A percentile compares a stretch with the other conserved stretches of the same genome.
These are phyloP conservation scores for Trypanosoma boissoni DNA, from an alignment of 208 protist species.

Conservation along the genomic window DNA sequence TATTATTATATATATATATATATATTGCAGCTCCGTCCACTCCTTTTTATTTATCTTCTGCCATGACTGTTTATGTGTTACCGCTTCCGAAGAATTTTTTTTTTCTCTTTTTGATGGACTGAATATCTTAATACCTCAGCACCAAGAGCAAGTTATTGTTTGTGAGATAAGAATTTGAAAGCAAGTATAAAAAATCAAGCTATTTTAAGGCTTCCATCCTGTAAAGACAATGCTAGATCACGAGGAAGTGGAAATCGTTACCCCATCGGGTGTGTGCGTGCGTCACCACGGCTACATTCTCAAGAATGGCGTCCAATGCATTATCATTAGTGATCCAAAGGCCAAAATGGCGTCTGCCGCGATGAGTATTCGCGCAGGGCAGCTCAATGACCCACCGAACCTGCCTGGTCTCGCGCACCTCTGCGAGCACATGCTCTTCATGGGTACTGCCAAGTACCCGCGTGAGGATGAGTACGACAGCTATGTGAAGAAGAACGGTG, in stretches of 20 bases:
- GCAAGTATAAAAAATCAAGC: too few species aligned
- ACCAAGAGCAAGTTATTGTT: too few species aligned
- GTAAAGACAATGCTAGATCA: conserved; percentile 13
- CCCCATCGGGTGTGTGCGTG: conserved; percentile 37
- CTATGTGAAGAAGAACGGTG: conserved; percentile 71
- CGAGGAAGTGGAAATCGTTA: conserved; percentile 37
- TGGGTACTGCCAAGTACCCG: conserved; percentile 92
- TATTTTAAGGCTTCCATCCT: too few species aligned
- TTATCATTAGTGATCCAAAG: conserved; percentile 69
- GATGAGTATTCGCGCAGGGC: conserved; percentile 74
- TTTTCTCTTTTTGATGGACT: too few species aligned
- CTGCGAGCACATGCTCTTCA: conserved; percentile 95
- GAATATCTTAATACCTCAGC: too few species aligned
- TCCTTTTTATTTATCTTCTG: too few species aligned
- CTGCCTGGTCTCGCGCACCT: conserved; percentile 90
- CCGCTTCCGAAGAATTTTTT: too few species aligned
- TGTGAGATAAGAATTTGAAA: too few species aligned
- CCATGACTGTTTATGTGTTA: too few species aligned
- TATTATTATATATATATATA: too few species aligned
- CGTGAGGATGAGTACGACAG: conserved; percentile 82
- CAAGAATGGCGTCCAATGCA: conserved; percentile 67
- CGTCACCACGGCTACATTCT: conserved; percentile 57
- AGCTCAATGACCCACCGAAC: conserved; percentile 58
- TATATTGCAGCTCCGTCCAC: too few species aligned
- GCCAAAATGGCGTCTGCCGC: conserved; percentile 55